Percentiles rank a stretch among this genome's conserved stretches.
Evolutionary conservation across 768 basidiomycete genomes (phyloP).

Genomic region (Leccinum subgranulosum): DNA sequence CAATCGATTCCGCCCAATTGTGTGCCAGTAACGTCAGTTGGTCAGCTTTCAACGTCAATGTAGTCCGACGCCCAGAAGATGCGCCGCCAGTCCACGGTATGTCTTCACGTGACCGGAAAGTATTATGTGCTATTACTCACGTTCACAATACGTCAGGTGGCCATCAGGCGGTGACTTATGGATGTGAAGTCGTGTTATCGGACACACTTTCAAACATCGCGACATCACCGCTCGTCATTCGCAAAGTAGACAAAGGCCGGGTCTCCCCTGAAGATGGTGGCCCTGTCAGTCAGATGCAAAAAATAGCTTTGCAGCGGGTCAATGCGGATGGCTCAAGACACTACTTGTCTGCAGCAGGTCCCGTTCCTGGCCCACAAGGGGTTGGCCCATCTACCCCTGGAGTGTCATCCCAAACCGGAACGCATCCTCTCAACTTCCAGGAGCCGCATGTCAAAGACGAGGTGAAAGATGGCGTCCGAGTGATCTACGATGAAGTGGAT

Average conservation of each 20-base stretch:
- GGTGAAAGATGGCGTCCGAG: constrained; percentile 69
- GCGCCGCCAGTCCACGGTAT: constrained; percentile 57
- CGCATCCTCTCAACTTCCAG: constrained; percentile 78
- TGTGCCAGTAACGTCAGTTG: constrained; percentile 89
- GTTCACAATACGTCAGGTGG: constrained; percentile 46
- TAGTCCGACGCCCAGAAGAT: constrained; percentile 72
- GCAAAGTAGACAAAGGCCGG: constrained; percentile 89
- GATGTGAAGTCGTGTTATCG: constrained; percentile 81
- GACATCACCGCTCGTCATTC: constrained; percentile 81
- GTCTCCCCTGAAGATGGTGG: constrained; percentile 87
- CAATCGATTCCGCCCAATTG: constrained; percentile 77
- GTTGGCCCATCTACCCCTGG: constrained; percentile 72
- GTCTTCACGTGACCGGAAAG: constrained; percentile 52
- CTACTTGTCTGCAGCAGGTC: constrained; percentile 87
- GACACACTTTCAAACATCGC: constrained; percentile 84
- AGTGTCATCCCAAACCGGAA: constrained; percentile 70
- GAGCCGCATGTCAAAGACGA: constrained; percentile 80
- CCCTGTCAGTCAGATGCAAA: constrained; percentile 95
- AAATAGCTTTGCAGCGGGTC: constrained; percentile 85
- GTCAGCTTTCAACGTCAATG: constrained; percentile 94
- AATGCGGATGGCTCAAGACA: constrained; percentile 80
- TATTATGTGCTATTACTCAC: constrained; percentile 37
- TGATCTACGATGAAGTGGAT: constrained; percentile 86
- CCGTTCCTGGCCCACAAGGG: constrained; percentile 73
- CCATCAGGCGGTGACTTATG: constrained; percentile 87